A percentile compares a stretch with the other conserved stretches of the same genome.
These are phyloP conservation scores for Fusarium nisikadoi DNA, from an alignment of 2,329 filamentous ascomycete species.

Conservation along the genomic window DNA sequence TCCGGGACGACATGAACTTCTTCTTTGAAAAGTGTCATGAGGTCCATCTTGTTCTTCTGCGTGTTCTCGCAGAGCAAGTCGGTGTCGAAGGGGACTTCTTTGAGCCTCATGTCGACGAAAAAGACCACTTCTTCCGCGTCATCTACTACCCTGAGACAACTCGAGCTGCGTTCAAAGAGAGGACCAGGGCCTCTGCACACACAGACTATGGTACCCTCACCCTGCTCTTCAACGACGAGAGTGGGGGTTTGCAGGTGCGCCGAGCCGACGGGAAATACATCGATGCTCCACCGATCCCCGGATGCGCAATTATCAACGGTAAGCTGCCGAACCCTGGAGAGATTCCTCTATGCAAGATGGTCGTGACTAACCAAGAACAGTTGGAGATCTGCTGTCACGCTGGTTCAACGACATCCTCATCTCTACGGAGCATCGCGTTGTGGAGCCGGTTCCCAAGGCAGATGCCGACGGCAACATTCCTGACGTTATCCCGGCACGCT, in stretches of 20 bases:
- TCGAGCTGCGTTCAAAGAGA: background rate
- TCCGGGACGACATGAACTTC: background rate
- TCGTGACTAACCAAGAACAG: background rate
- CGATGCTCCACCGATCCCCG: background rate
- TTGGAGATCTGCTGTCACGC: background rate
- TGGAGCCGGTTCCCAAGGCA: background rate
- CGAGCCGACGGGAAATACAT: background rate
- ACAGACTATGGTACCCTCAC: background rate
- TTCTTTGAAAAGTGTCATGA: background rate
- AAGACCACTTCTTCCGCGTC: background rate
- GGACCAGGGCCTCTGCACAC: background rate
- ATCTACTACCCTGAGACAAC: background rate
- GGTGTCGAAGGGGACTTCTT: background rate
- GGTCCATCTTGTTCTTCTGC: background rate
- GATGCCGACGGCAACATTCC: background rate
- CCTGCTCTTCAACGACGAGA: background rate
- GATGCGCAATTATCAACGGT: background rate
- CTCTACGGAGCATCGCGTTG: background rate
- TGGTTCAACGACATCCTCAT: background rate
- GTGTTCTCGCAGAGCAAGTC: background rate
- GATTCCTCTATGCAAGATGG: background rate
- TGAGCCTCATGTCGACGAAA: background rate
- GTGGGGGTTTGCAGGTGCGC: background rate
- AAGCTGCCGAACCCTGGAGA: background rate
- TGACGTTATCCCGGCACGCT: background rate